Conservation (phyloP, 441 rosid species). For the Metrosideros polymorpha region DNA sequence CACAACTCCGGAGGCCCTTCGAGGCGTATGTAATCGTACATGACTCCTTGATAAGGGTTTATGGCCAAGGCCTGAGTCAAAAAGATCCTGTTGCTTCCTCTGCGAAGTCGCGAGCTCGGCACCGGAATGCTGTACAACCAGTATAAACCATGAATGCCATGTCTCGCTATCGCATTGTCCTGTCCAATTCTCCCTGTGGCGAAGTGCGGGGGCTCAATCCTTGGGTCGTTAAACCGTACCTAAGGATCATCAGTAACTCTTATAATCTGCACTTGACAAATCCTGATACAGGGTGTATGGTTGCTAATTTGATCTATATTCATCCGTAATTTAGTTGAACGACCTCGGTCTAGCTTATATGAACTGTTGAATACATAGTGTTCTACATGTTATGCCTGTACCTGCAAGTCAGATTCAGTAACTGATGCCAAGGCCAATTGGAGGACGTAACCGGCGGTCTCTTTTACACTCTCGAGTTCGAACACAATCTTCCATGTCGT, state of each 20-base stretch:
- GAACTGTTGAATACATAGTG: background rate
- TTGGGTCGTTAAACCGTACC: slow-evolving; percentile 35
- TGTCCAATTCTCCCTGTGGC: slow-evolving; percentile 28
- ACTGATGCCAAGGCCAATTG: slow-evolving; percentile 77
- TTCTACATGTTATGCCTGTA: background rate
- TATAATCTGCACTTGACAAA: background rate
- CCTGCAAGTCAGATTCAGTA: slow-evolving; percentile 42
- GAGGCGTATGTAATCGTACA: slow-evolving; percentile 52
- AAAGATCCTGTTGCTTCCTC: slow-evolving; percentile 35
- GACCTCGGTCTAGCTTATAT: background rate
- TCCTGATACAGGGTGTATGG: background rate
- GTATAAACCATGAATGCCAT: slow-evolving; percentile 55
- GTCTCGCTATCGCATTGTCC: slow-evolving; percentile 54
- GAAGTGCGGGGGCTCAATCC: slow-evolving; percentile 10
- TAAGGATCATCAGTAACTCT: background rate
- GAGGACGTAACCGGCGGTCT: slow-evolving; percentile 32
- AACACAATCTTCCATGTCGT: slow-evolving; percentile 74
- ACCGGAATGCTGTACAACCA: slow-evolving; percentile 37
- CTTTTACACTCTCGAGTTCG: slow-evolving; percentile 19
- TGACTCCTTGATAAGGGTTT: slow-evolving; percentile 27
- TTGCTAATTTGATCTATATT: background rate
- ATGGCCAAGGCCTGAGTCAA: slow-evolving; percentile 29
- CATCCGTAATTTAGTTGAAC: background rate
- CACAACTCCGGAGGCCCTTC: slow-evolving; percentile 27
- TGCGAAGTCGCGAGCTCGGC: slow-evolving; percentile 13